Base-by-base conservation (phyloP, 768 basidiomycete genomes). In the Rhizopogon vulgaris region DNA sequence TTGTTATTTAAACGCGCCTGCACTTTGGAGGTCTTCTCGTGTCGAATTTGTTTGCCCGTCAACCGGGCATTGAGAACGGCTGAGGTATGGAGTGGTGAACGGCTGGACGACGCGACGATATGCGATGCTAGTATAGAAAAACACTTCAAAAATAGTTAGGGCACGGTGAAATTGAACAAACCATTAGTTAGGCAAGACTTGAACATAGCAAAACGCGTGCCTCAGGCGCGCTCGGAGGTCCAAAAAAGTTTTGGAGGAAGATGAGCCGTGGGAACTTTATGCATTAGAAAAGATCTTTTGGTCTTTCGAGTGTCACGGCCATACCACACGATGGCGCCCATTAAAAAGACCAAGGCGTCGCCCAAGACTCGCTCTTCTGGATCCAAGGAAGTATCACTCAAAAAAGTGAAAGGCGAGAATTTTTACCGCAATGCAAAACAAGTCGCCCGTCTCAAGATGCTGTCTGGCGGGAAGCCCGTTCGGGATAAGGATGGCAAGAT, bases 371-470 rank as follows among this genome's bases (percentile, higher is more conserved):
- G 72, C 15, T 71, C 71, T 18, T 69, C 70, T 10, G 76, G 79
- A n/a, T 73, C 76, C 22, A 73, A 76, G n/a, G 73, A 76, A 14
- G 58, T 78, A 1, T 74, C 80, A 4, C 73, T 90, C 40, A 79
- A 81, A 58, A 85, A 77, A 67, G 80, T 87, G 57, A 93, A 92
- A 65, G 94, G 94, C 63, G 93, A 96, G 74, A 99, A 95, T 69
- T 98, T 97, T 75, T 99, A 96, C 73, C 90, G 94, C 69, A 83
- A 94, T 87, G 94, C 92, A 40, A 97, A 97, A 67, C 77, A 83
- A 62, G 92, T 84, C 36, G 73, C 76, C 28, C 76, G 86, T 54
- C 80, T 94, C 50, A 97, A 96, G 76, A 87, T 99, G 87, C 80
- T 96, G 61, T 89, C 79, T 52, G 87, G 94, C 54, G 93, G 93